Evolutionary conservation across 371 early-diverging fungal genomes (phyloP), one percentile per base, ranked within the genome.

Genomic region (Haplosporangium sp.): DNA sequence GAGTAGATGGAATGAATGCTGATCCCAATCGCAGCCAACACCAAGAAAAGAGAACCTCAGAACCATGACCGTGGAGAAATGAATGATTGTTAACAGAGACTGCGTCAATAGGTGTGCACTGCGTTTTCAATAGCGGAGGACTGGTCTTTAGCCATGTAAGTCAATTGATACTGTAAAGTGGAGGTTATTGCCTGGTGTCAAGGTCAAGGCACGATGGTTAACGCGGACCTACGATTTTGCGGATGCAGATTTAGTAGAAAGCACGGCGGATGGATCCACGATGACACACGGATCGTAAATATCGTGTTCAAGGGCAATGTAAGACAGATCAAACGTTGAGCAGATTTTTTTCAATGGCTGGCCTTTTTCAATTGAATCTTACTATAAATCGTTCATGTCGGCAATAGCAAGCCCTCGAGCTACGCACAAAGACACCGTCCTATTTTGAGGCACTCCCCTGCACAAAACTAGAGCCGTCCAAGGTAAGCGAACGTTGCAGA

Each of bases 181-280:
- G 29, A 29, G 4, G 29, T 29, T 29, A 4, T 4, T 29, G 29
- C 4, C 29, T 29, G 29, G 29, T 29, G 29, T 29, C 29, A 29
- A 29, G 29, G 29, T 29, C 29, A 29, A 29, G 29, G 29, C 4
- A 29, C 29, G 29, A 29, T 29, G 29, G 29, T 4, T 29, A 29
- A 29, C 29, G 4, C 4, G 29, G 29, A 29, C 4, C 29, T 29
- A 29, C 4, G 29, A 29, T 29, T 29, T 29, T 29, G 29, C 4
- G 21, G 36, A 11, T 48, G 29, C 20, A 79, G 79, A 69, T 72
- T 64, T 54, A 79, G 79, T 47, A 67, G 46, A 41, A 79, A 79
- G 21, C 79, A 79, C 21, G 73, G 72, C 4, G 79, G 79, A 16
- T 79, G 79, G 79, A 72, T 72, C 18, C 79, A 79, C 18, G 79